Evolutionary conservation across 108 stramenopile species (phyloP).

Genomic region (Schizochytrium sp.): DNA sequence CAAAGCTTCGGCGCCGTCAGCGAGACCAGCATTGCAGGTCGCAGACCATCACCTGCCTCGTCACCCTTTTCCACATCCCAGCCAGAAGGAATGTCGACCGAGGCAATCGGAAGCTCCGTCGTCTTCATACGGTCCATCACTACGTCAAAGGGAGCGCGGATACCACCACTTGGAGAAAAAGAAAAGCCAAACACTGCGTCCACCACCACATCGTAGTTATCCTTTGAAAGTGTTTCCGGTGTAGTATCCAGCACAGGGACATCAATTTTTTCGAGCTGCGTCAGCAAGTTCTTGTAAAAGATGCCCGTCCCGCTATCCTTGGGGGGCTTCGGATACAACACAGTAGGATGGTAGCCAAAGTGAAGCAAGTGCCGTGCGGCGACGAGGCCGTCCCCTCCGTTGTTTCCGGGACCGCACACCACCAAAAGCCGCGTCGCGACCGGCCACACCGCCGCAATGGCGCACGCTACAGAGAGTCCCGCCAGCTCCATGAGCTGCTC

Average conservation of each 20-base stretch:
- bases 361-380: conserved; percentile 85
- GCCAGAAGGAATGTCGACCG: conserved; percentile 88
- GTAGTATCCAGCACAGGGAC: conserved; percentile 53
- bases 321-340: conserved; percentile 77
- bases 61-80: conserved; percentile 81
- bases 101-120: conserved; percentile 46
- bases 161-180: conserved; percentile 56
- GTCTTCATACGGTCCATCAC: conserved; percentile 57
- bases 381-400: conserved; percentile 98
- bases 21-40: conserved; percentile 71
- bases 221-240: background rate
- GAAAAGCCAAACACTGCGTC: conserved; percentile 96
- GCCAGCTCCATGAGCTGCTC: conserved; percentile 99
- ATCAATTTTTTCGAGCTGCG: conserved; percentile 71
- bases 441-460: conserved; percentile 41
- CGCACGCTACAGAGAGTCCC: conserved; percentile 81
- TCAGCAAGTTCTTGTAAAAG: conserved; percentile 42
- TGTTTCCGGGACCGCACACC: conserved; percentile 84
- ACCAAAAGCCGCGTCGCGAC: conserved; percentile 37
- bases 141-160: conserved; percentile 75
- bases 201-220: conserved; percentile 63
- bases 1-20: conserved; percentile 84
- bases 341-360: conserved; percentile 70
- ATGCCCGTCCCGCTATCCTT: background rate
- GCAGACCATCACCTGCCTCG: conserved; percentile 20